Evolutionary conservation across 2,329 filamentous ascomycete species (phyloP).

Genomic region (Talaromyces rugulosus): DNA sequence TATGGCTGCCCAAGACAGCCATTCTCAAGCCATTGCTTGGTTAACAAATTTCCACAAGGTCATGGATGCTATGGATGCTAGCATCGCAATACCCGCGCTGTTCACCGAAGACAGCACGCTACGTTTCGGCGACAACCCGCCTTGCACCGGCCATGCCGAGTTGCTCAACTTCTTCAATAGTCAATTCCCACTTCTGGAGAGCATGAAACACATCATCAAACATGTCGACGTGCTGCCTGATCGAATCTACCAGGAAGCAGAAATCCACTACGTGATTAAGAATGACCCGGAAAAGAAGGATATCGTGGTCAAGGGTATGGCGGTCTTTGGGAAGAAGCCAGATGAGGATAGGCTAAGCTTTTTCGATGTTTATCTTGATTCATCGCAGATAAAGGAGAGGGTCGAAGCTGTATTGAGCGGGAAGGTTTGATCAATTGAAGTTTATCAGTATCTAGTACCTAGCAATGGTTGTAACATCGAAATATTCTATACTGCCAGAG

Average conservation of each 20-base stretch:
- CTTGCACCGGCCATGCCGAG: constrained; percentile 1
- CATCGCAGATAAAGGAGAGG: constrained; percentile 5
- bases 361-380: constrained; percentile 10
- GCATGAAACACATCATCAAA: constrained; percentile 12
- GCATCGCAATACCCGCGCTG: constrained; percentile 3
- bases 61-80: constrained; percentile 3
- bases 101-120: constrained; percentile 8
- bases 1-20: constrained; percentile 2
- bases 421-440: neutral
- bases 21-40: constrained; percentile 8
- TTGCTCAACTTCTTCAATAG: constrained; percentile 6
- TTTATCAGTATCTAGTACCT: neutral
- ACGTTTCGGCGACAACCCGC: constrained; percentile 2
- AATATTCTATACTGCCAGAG: too few relatives aligned
- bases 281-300: constrained; percentile 10
- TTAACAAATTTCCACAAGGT: constrained; percentile 8
- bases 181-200: constrained; percentile 5
- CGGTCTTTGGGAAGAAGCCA: constrained; percentile 4
- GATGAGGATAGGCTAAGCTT: constrained; percentile 7
- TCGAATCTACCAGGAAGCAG: constrained; percentile 11
- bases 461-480: too few relatives aligned
- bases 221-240: constrained; percentile 10
- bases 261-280: constrained; percentile 9
- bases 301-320: constrained; percentile 7
- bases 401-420: constrained; percentile 1